Evolutionary conservation across 2,329 filamentous ascomycete species (phyloP).

Genomic region (Bipolaris zeicola): DNA sequence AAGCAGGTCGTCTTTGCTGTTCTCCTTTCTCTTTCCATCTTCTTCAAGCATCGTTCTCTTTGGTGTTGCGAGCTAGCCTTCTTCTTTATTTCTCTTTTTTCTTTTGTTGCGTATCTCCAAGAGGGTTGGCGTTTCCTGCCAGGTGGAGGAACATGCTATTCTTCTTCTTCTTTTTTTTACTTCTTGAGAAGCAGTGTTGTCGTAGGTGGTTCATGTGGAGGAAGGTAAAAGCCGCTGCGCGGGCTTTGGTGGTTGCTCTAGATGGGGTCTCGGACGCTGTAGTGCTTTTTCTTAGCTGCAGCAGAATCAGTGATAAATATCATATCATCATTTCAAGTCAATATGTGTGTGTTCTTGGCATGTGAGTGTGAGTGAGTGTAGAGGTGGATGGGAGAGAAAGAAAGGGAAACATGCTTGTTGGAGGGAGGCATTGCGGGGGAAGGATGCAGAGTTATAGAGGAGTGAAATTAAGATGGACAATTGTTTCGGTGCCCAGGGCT

Average conservation of each 20-base stretch:
- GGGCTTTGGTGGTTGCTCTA: conserved; percentile 37
- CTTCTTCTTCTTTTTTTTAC: conserved; percentile 16
- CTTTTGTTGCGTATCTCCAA: conserved; percentile 21
- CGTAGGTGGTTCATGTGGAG: conserved; percentile 27
- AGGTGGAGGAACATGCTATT: conserved; percentile 20
- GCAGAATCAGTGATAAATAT: conserved; percentile 37
- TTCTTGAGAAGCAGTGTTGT: conserved; percentile 23
- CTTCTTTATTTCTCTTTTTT: conserved; percentile 5
- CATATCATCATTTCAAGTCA: conserved; percentile 26
- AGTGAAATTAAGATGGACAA: conserved; percentile 15
- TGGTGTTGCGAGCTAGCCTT: conserved; percentile 19
- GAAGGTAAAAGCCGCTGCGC: conserved; percentile 38
- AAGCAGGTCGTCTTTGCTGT: conserved; percentile 20
- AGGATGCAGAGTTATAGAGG: conserved; percentile 3
- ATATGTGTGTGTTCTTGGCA: not conserved
- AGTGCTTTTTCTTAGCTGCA: conserved; percentile 21
- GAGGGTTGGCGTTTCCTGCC: conserved; percentile 20
- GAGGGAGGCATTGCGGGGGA: not conserved
- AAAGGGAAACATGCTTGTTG: too few relatives aligned
- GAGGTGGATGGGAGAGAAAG: not conserved
- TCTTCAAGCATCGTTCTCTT: conserved; percentile 12
- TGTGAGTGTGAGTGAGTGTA: not conserved
- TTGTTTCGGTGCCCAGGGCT: conserved; percentile 1
- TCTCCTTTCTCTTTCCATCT: conserved; percentile 13
- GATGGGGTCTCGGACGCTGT: conserved; percentile 29